Conservation (phyloP, 1,284 basidiomycete species). For the Apiotrichum veenhuisii region DNA sequence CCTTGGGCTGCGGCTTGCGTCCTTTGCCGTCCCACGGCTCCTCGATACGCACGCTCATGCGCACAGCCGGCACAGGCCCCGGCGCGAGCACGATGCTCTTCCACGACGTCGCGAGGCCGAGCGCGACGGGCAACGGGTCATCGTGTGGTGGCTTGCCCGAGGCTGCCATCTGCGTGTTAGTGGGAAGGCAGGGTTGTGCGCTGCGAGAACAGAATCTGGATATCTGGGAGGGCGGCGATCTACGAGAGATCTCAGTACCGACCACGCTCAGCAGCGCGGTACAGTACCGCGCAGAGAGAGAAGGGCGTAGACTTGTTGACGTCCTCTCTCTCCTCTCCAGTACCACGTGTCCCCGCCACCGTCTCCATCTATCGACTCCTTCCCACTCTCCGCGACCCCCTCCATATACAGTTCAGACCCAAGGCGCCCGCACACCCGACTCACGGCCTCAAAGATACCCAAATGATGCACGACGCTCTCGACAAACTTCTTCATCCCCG, state of each 20-base stretch:
- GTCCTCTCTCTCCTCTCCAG: background rate
- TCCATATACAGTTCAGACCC: background rate
- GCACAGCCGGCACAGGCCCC: conserved; percentile 58
- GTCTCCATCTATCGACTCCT: background rate
- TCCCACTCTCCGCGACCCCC: too few relatives aligned
- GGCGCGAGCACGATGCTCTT: conserved; percentile 63
- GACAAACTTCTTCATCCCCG: conserved; percentile 26
- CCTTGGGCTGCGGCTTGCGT: conserved; percentile 3
- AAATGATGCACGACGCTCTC: conserved; percentile 24
- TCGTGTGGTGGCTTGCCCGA: conserved; percentile 20
- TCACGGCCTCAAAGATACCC: conserved; percentile 16
- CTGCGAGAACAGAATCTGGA: background rate
- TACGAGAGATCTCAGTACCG: too few relatives aligned
- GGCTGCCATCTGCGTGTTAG: conserved; percentile 5
- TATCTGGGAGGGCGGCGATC: background rate
- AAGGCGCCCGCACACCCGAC: too few relatives aligned
- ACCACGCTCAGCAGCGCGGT: too few relatives aligned
- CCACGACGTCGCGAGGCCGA: conserved; percentile 57
- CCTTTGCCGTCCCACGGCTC: conserved; percentile 5
- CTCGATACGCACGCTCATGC: conserved; percentile 12
- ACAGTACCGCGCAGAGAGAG: too few relatives aligned
- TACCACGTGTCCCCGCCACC: too few relatives aligned
- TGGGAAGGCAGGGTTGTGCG: background rate
- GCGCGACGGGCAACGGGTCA: conserved; percentile 31
- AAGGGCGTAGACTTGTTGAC: too few relatives aligned